Conservation (phyloP, 164 flowering plant genomes). For the Platanus orientalis region DNA sequence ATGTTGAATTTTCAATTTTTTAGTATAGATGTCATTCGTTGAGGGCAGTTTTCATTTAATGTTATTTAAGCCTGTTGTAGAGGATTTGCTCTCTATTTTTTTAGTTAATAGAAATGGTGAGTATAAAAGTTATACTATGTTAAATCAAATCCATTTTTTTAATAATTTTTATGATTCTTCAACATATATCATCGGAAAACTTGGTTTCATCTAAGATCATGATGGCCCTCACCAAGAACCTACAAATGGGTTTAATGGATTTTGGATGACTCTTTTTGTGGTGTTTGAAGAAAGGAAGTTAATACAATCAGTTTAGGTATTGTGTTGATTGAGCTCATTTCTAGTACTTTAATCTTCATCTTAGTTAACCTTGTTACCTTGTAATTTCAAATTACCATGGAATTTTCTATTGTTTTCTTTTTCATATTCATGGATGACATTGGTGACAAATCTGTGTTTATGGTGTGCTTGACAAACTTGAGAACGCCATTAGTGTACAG, state of each 20-base stretch:
- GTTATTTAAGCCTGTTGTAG: no score
- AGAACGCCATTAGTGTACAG: no score
- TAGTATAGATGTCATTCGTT: no score
- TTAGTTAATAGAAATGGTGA: no score
- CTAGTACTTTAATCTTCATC: not conserved
- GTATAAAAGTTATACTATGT: no score
- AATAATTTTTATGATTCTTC: no score
- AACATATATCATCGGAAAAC: no score
- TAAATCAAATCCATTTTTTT: no score
- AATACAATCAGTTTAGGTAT: conserved; percentile 89
- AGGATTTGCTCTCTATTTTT: no score
- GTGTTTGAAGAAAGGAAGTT: conserved; percentile 88
- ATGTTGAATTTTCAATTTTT: no score
- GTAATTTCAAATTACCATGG: not conserved
- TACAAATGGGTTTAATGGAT: conserved; percentile 77
- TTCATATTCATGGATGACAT: conserved; percentile 65
- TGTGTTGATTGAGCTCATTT: not conserved
- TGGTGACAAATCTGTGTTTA: conserved; percentile 87
- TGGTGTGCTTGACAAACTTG: conserved; percentile 61
- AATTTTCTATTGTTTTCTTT: conserved; percentile 5
- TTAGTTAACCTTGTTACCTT: not conserved
- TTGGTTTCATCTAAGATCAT: not conserved
- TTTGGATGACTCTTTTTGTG: conserved; percentile 80
- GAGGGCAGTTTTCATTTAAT: no score
- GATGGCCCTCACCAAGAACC: conserved; percentile 5